These are phyloP conservation scores for Phoenix dactylifera DNA, from an alignment of 176 grass and related monocot species.

Conservation along the genomic window DNA sequence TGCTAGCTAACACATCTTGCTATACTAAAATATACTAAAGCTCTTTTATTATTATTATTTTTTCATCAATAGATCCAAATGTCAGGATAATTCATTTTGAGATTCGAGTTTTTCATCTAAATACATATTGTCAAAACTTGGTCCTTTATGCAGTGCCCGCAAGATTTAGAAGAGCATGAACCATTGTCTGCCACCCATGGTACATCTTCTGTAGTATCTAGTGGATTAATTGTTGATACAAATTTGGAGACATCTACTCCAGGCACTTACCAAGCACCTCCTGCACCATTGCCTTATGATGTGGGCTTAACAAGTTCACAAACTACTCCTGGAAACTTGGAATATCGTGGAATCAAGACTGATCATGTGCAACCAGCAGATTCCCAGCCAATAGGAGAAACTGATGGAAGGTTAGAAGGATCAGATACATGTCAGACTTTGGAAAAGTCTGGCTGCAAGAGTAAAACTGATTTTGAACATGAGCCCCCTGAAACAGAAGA, in stretches of 20 bases:
- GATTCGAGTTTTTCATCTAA: no score
- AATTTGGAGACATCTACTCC: constrained; percentile 70
- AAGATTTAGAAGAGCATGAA: constrained; percentile 61
- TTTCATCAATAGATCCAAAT: no score
- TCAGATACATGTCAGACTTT: constrained; percentile 35
- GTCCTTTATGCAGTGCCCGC: constrained; percentile 36
- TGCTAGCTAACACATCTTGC: no score
- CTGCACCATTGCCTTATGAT: constrained; percentile 87
- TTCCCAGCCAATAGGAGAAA: constrained; percentile 10
- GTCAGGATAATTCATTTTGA: no score
- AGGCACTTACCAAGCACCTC: constrained; percentile 73
- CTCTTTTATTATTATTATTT: no score
- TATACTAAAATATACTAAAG: no score
- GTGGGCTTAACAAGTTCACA: constrained; percentile 39
- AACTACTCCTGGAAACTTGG: constrained; percentile 8
- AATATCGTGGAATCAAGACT: constrained; percentile 34
- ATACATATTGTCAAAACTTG: background rate
- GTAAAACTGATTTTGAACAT: constrained; percentile 46
- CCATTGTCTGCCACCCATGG: constrained; percentile 52
- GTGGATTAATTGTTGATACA: constrained; percentile 50
- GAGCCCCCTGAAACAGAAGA: constrained; percentile 41
- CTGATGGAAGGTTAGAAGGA: constrained; percentile 12
- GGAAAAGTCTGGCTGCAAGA: constrained; percentile 41
- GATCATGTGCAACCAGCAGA: constrained; percentile 4
- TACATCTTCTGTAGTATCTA: constrained; percentile 38